phyloP scores from a whole-genome alignment of 2,329 filamentous ascomycete species.

The Hypoxylon sp. region DNA sequence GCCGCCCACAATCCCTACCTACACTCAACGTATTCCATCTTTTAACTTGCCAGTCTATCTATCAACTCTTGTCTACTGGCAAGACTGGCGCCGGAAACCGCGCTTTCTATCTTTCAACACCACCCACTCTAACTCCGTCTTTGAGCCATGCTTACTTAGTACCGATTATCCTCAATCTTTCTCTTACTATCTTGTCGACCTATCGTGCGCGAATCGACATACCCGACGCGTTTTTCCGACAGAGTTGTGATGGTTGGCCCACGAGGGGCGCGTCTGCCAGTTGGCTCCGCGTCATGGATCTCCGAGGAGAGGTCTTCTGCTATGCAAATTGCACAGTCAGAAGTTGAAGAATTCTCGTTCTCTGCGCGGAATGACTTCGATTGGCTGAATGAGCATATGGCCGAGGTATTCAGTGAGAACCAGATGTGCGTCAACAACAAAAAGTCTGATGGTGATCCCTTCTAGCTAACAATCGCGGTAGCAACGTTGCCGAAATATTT shows the following conservation, averaged over 20 bases:
- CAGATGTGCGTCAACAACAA: conserved; percentile 77
- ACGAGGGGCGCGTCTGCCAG: conserved; percentile 69
- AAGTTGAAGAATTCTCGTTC: conserved; percentile 93
- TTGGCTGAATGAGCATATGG: conserved; percentile 99
- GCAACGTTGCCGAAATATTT: conserved; percentile 94
- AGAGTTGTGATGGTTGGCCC: conserved; percentile 54
- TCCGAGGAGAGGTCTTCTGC: conserved; percentile 86
- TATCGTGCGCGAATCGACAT: conserved; percentile 41
- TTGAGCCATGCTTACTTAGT: conserved; percentile 48
- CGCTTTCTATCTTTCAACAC: conserved; percentile 21
- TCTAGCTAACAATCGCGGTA: conserved; percentile 60
- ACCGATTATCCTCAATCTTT: conserved; percentile 17
- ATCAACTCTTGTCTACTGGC: conserved; percentile 24
- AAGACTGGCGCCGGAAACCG: conserved; percentile 23
- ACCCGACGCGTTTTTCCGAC: conserved; percentile 47
- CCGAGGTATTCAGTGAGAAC: conserved; percentile 88
- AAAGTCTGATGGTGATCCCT: conserved; percentile 3
- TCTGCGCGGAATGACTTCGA: conserved; percentile 94
- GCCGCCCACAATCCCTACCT: conserved; percentile 39
- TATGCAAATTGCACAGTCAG: conserved; percentile 80
- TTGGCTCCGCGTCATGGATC: conserved; percentile 90
- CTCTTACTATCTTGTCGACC: conserved; percentile 15
- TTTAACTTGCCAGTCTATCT: conserved; percentile 33
- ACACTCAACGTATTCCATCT: conserved; percentile 37
- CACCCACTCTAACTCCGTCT: conserved; percentile 19